Percentiles rank a stretch among this genome's conserved stretches.
These are phyloP conservation scores for Clarireedia paspali DNA, from an alignment of 2,329 filamentous ascomycete genomes.

Conservation along the genomic window DNA sequence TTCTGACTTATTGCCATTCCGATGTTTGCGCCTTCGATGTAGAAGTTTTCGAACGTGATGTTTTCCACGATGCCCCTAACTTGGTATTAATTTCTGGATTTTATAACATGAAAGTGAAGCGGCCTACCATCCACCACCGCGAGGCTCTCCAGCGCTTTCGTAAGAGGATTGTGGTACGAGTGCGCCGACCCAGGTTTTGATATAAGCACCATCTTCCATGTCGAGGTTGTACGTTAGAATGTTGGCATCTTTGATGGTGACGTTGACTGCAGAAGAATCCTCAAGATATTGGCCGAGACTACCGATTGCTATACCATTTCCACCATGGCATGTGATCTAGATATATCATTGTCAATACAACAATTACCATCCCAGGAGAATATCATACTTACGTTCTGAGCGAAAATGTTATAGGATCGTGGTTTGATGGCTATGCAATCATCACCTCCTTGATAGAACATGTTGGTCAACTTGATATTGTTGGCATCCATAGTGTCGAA, in stretches of 20 bases:
- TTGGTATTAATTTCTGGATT: background rate
- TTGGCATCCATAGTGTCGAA: slow-evolving; percentile 49
- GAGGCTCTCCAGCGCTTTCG: slow-evolving; percentile 40
- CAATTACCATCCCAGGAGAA: background rate
- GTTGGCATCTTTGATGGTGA: slow-evolving; percentile 39
- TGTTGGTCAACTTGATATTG: slow-evolving; percentile 42
- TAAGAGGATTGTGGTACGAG: slow-evolving; percentile 39
- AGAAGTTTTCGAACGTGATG: slow-evolving; percentile 44
- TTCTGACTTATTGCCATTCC: slow-evolving; percentile 40
- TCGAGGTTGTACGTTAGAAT: slow-evolving; percentile 39
- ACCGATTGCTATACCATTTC: slow-evolving; percentile 49
- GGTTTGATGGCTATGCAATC: slow-evolving; percentile 52
- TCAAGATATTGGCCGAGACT: slow-evolving; percentile 48
- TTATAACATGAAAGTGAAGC: background rate
- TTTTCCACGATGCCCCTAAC: slow-evolving; percentile 39
- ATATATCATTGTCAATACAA: background rate
- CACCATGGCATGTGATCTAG: slow-evolving; percentile 38
- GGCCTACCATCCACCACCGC: slow-evolving; percentile 41
- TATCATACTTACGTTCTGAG: slow-evolving; percentile 34
- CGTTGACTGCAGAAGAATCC: slow-evolving; percentile 43
- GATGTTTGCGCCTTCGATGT: slow-evolving; percentile 37
- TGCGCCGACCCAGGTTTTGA: slow-evolving; percentile 49
- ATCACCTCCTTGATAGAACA: slow-evolving; percentile 48
- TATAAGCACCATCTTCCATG: slow-evolving; percentile 42
- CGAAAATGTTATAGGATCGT: slow-evolving; percentile 42